phyloP scores from a whole-genome alignment of 371 early-diverging fungal genomes.

The Mucor saturninus region DNA sequence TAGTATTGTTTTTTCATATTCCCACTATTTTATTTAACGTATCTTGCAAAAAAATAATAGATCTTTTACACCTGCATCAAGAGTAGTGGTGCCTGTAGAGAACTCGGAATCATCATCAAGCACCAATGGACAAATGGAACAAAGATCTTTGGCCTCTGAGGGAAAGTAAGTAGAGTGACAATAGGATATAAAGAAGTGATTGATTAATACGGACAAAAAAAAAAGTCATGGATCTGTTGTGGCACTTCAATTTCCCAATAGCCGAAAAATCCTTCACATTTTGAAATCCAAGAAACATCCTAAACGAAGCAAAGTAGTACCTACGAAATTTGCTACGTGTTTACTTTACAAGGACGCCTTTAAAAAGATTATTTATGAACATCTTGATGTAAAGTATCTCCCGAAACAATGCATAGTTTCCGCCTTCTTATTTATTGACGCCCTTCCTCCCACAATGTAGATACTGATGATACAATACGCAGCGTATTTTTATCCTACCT shows the following conservation, averaged over 20 bases:
- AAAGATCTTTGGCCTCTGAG: too few species aligned
- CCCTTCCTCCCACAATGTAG: conserved; percentile 6
- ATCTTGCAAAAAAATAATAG: neutral
- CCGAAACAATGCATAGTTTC: too few species aligned
- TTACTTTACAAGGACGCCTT: conserved; percentile 55
- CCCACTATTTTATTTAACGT: neutral
- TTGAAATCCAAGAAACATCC: conserved; percentile 30
- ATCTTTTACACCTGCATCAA: conserved; percentile 10
- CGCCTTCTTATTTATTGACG: too few species aligned
- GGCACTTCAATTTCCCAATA: conserved; percentile 25
- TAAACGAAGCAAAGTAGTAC: conserved; percentile 27
- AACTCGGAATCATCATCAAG: neutral
- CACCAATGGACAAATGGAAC: neutral
- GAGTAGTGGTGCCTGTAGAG: neutral
- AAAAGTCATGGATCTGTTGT: neutral
- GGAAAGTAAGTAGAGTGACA: conserved; percentile 16
- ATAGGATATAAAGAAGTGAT: too few species aligned
- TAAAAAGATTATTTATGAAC: conserved; percentile 57
- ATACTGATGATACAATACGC: conserved; percentile 43
- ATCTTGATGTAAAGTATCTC: conserved; percentile 46
- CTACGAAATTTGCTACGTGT: conserved; percentile 20
- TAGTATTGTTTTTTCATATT: too few species aligned
- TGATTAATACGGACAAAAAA: too few species aligned
- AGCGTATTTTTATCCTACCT: conserved; percentile 33
- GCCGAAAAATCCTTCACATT: conserved; percentile 11